Percentiles rank a stretch among this genome's conserved stretches.
Evolutionary conservation across 169 alveolate genomes (phyloP).

Genomic region (Plasmodium adleri): DNA sequence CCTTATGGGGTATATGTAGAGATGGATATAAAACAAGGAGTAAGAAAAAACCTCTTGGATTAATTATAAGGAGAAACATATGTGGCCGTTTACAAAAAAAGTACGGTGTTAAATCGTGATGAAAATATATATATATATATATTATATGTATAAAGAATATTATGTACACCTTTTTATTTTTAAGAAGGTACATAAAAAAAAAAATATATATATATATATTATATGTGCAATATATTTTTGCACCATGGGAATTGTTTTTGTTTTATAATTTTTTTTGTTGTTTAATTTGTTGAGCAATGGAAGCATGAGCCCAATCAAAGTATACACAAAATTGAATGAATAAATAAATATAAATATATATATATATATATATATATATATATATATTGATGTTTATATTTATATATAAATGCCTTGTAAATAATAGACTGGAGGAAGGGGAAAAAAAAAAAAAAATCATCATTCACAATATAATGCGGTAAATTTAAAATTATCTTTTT

Average conservation of each 20-base stretch:
- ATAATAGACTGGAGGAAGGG: too few relatives aligned
- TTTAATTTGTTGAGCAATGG: neutral
- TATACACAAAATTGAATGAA: too few relatives aligned
- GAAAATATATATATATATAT: too few relatives aligned
- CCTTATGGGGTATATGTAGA: constrained; percentile 89
- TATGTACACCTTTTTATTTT: neutral
- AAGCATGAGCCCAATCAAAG: too few relatives aligned
- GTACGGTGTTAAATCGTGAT: constrained; percentile 79
- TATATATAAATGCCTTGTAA: too few relatives aligned
- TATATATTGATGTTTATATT: too few relatives aligned
- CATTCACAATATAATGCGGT: too few relatives aligned
- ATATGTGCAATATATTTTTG: too few relatives aligned
- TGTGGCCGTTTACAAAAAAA: constrained; percentile 87
- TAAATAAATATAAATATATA: too few relatives aligned
- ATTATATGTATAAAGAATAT: neutral
- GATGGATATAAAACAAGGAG: constrained; percentile 87
- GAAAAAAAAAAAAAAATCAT: too few relatives aligned
- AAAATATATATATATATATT: neutral
- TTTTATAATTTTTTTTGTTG: neutral
- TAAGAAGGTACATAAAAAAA: constrained; percentile 4
- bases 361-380: too few relatives aligned
- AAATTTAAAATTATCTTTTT: too few relatives aligned
- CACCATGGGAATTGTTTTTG: neutral
- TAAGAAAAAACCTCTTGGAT: constrained; percentile 87
- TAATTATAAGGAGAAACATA: constrained; percentile 85